These are phyloP conservation scores for Cercospora sojina DNA, from an alignment of 2,329 filamentous ascomycete genomes.

Conservation along the genomic window DNA sequence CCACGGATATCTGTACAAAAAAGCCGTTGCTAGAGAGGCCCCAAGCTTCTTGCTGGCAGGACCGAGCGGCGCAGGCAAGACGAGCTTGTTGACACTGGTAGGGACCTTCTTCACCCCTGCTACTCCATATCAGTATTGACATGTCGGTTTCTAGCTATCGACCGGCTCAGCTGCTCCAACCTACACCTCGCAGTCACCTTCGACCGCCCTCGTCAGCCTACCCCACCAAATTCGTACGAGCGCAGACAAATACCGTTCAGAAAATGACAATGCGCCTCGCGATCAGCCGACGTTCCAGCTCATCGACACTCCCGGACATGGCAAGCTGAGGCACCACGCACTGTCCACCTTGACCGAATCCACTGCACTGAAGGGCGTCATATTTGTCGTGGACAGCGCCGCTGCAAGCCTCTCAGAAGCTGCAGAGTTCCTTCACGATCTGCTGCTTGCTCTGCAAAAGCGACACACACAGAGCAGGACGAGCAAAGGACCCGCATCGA, in stretches of 20 bases:
- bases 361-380: constrained; percentile 64
- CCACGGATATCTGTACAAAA: constrained; percentile 70
- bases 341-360: constrained; percentile 48
- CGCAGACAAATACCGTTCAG: constrained; percentile 64
- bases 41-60: constrained; percentile 80
- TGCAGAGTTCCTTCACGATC: constrained; percentile 83
- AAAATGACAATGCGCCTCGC: constrained; percentile 60
- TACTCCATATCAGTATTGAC: neutral
- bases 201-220: constrained; percentile 57
- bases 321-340: constrained; percentile 78
- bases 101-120: neutral
- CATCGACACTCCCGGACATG: constrained; percentile 90
- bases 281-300: constrained; percentile 70
- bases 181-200: constrained; percentile 63
- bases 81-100: constrained; percentile 77
- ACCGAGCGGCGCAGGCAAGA: constrained; percentile 82
- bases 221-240: constrained; percentile 53
- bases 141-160: constrained; percentile 44
- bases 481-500: constrained; percentile 57
- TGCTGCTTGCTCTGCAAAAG: constrained; percentile 80
- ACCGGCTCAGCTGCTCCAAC: constrained; percentile 57
- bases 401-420: constrained; percentile 62
- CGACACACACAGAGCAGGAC: constrained; percentile 59
- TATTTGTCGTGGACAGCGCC: constrained; percentile 83
- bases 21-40: constrained; percentile 56